Conservation (phyloP, 2,329 filamentous ascomycete species). For the Fusarium udum region DNA sequence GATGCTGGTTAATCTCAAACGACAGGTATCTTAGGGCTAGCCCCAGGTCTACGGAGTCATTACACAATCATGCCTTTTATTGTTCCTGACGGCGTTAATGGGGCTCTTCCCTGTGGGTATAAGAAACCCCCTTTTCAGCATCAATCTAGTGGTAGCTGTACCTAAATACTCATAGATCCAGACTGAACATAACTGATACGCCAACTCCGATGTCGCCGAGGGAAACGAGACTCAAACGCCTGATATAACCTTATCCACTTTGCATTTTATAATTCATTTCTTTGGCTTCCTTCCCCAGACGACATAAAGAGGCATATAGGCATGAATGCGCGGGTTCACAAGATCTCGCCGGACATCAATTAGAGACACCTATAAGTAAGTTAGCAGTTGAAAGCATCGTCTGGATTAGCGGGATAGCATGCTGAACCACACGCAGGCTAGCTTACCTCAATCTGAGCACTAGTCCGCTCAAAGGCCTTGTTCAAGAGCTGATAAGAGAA, state of each 20-base stretch:
- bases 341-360: constrained; percentile 58
- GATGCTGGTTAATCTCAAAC: too few relatives aligned
- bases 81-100: rapidly evolving
- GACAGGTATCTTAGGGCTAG: background rate
- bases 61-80: background rate
- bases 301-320: constrained; percentile 57
- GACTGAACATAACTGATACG: background rate
- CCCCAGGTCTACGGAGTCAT: background rate
- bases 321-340: constrained; percentile 55
- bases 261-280: background rate
- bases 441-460: constrained; percentile 59
- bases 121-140: background rate
- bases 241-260: background rate
- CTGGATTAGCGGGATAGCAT: background rate
- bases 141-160: background rate
- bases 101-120: background rate
- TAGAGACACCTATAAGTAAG: constrained; percentile 52
- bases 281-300: constrained; percentile 61
- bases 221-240: background rate
- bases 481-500: constrained; percentile 53
- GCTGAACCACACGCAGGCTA: rapidly evolving
- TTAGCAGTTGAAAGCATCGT: background rate
- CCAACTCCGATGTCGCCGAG: background rate
- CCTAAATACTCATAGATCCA: background rate
- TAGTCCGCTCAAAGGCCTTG: constrained; percentile 50